phyloP scores from a whole-genome alignment of 1,139 yeast genomes.

The Geotrichum macrosporum region DNA sequence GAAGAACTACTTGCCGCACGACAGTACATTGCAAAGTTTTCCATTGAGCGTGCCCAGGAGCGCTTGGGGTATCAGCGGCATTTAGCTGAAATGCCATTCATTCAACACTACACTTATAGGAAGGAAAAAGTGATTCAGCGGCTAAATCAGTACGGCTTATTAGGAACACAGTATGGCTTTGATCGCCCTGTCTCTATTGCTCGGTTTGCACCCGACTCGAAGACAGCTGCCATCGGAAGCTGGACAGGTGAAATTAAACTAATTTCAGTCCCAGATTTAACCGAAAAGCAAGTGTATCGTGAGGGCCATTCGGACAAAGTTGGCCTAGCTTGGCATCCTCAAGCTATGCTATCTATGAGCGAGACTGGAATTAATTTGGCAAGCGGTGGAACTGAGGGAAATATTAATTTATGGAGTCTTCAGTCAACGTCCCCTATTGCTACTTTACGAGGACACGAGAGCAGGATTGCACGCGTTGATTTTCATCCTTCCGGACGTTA shows the following conservation, averaged over 20 bases:
- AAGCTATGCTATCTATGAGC: constrained; percentile 26
- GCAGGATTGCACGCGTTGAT: constrained; percentile 58
- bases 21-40: constrained; percentile 46
- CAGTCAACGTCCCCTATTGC: constrained; percentile 26
- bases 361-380: constrained; percentile 34
- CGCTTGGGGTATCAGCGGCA: constrained; percentile 42
- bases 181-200: constrained; percentile 66
- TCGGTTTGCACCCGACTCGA: constrained; percentile 42
- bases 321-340: constrained; percentile 60
- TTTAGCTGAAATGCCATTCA: constrained; percentile 27
- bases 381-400: constrained; percentile 67
- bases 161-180: constrained; percentile 67
- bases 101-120: constrained; percentile 44
- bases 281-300: constrained; percentile 34
- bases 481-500: constrained; percentile 61
- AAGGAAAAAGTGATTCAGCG: constrained; percentile 42
- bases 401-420: constrained; percentile 47
- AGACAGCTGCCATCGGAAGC: constrained; percentile 60
- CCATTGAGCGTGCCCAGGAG: constrained; percentile 46
- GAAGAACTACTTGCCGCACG: constrained; percentile 55
- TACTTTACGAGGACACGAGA: constrained; percentile 42
- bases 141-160: constrained; percentile 44
- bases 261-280: constrained; percentile 43
- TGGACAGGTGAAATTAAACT: constrained; percentile 76
- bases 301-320: constrained; percentile 58